Base-by-base conservation (phyloP, 75 land plant genomes). In the Cunninghamia lanceolata region DNA sequence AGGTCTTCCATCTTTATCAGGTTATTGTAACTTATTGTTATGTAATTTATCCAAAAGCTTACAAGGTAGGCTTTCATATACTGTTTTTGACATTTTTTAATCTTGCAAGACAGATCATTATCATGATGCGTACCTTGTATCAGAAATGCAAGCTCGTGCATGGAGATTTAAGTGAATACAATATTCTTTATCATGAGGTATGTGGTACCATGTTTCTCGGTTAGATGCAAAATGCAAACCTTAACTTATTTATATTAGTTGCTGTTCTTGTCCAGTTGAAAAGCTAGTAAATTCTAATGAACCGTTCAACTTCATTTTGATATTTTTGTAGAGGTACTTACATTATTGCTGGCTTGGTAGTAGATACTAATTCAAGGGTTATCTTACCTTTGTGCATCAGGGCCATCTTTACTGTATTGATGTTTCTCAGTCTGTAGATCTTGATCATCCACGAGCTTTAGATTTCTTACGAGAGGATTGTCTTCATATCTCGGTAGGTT, bases 151-250 rank as follows among this genome's bases (percentile, higher is more conserved):
- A 93, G 83, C 87, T 98, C 73, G 99, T 98, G 6, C 99, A 98
- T 93, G 99, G 99, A 83, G 99, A 98, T 88, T 90, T 98, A 80
- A 98, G 99, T 88, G 99, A 98, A 86, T 98, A 96, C 88, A 98
- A 98, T 87, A 95, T 98, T 75, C 94, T 98, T 52, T 98, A 96
- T 88, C 91, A 86, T 90, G 99, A 96, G 98, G 99, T 98, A 71
- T 42, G 46, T 4, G 2, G 46, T 17, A 30, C 25, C 46, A 47
- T 2, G 30, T 80, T 30, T 80, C 30, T 80, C 40, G 9, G 4
- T 43, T 45, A 80, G 25, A 45, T 45, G 10, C 42, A 45, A 80
- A 80, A 45, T n/a, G 14, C 47, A 28, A 13, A 80, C 15, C 0
- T 13, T 13, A n/a, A 28, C 30, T 45, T 45, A 6, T 45, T 45